phyloP scores from a whole-genome alignment of 2,329 filamentous ascomycete genomes.

The Chrysosporium keratinophilum region DNA sequence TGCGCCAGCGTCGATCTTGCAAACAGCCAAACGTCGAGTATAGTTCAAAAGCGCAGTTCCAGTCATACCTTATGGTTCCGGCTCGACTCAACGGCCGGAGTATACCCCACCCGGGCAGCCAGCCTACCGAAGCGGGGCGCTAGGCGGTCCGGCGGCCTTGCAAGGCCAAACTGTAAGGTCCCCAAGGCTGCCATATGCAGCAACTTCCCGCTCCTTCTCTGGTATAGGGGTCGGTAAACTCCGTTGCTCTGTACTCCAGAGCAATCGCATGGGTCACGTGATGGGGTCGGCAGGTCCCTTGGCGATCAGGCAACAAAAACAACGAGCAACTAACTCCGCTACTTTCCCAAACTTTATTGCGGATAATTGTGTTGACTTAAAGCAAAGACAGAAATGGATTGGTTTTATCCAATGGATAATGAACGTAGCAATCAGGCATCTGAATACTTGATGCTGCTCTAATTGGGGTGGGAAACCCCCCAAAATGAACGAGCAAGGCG shows the following conservation, averaged over 20 bases:
- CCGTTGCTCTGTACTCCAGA: conserved; percentile 1
- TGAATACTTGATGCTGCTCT: background rate
- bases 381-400: background rate
- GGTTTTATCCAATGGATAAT: background rate
- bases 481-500: background rate
- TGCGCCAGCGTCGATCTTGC: conserved; percentile 7
- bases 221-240: background rate
- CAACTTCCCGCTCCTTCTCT: background rate
- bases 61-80: background rate
- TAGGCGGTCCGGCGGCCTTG: conserved; percentile 1
- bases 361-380: background rate
- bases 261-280: background rate
- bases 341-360: background rate
- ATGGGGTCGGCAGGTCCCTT: background rate
- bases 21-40: background rate
- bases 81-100: conserved; percentile 5
- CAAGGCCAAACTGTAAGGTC: background rate
- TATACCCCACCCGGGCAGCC: background rate
- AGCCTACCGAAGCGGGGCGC: conserved; percentile 2
- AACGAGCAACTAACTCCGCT: background rate
- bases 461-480: background rate
- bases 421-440: background rate
- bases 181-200: background rate
- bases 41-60: background rate
- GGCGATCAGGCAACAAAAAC: conserved; percentile 8